Conservation (phyloP, 768 basidiomycete species). For the Suillus ampliporus region DNA sequence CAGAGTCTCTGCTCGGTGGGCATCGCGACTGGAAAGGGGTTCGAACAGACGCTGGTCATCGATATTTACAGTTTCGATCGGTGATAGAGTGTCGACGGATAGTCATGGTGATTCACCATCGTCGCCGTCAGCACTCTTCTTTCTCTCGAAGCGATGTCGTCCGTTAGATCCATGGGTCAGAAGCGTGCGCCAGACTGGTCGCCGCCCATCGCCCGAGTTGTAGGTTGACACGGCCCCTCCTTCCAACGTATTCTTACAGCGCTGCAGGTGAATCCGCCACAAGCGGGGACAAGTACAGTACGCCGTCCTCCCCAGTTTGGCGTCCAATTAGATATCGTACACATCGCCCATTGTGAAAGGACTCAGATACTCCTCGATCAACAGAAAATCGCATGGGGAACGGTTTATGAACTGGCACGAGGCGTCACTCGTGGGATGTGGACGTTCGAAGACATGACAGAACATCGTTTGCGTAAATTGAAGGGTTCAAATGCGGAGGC, state of each 20-base stretch:
- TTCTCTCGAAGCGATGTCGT: conserved; percentile 1
- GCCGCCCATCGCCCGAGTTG: background rate
- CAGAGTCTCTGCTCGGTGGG: too few species aligned
- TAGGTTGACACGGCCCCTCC: background rate
- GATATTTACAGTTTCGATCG: background rate
- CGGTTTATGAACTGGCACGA: conserved; percentile 51
- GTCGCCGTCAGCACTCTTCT: background rate
- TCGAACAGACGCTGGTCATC: background rate
- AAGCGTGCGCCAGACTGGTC: conserved; percentile 2
- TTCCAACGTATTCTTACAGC: background rate
- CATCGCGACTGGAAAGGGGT: conserved; percentile 1
- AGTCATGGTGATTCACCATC: background rate
- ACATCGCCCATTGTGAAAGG: conserved; percentile 38
- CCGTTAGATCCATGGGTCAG: background rate
- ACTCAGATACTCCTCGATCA: conserved; percentile 41
- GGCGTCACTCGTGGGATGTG: conserved; percentile 42
- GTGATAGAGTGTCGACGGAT: background rate
- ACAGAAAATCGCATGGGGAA: conserved; percentile 46
- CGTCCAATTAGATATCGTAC: background rate
- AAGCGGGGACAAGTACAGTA: background rate
- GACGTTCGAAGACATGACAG: conserved; percentile 43
- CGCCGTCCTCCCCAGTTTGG: conserved; percentile 9
- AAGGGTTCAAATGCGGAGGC: conserved; percentile 38
- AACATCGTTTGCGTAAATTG: conserved; percentile 32
- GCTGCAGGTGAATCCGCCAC: background rate